These are phyloP conservation scores for Cyclotella choctawhatcheeana DNA, from an alignment of 108 stramenopile species.

Conservation along the genomic window DNA sequence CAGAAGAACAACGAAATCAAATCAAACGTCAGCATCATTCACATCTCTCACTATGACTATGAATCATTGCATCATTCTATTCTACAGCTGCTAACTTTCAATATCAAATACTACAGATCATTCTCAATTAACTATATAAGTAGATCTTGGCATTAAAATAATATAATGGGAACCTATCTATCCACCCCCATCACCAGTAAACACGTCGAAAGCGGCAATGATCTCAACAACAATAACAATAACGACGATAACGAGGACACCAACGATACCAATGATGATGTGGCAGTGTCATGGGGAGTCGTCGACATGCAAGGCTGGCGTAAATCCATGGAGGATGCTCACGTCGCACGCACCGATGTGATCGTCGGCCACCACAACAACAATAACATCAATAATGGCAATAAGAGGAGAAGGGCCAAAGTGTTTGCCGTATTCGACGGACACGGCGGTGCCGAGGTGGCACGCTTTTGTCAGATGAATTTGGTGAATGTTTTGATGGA, in stretches of 20 bases:
- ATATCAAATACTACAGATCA: too few relatives aligned
- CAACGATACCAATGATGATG: constrained; percentile 1
- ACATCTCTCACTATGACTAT: too few relatives aligned
- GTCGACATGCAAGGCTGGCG: constrained; percentile 98
- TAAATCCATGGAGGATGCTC: constrained; percentile 97
- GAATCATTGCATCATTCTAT: too few relatives aligned
- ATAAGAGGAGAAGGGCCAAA: constrained; percentile 48
- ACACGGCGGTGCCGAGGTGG: constrained; percentile 95
- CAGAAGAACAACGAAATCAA: too few relatives aligned
- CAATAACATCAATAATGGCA: background rate
- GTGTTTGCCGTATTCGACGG: constrained; percentile 93
- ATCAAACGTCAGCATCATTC: too few relatives aligned
- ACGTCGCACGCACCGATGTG: constrained; percentile 81
- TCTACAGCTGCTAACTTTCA: too few relatives aligned
- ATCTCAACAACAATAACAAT: constrained; percentile 16
- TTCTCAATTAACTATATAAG: too few relatives aligned
- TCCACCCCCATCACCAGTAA: constrained; percentile 83
- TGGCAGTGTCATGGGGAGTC: constrained; percentile 75
- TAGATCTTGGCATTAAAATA: too few relatives aligned
- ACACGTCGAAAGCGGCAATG: constrained; percentile 54
- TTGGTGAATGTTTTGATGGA: constrained; percentile 76
- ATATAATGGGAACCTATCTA: constrained; percentile 88
- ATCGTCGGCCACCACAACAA: background rate
- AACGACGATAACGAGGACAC: background rate
- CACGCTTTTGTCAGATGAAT: constrained; percentile 85